Evolutionary conservation across 139 green algal species (phyloP), one percentile per base, ranked within the genome.

Genomic region (Micractinium conductrix): DNA sequence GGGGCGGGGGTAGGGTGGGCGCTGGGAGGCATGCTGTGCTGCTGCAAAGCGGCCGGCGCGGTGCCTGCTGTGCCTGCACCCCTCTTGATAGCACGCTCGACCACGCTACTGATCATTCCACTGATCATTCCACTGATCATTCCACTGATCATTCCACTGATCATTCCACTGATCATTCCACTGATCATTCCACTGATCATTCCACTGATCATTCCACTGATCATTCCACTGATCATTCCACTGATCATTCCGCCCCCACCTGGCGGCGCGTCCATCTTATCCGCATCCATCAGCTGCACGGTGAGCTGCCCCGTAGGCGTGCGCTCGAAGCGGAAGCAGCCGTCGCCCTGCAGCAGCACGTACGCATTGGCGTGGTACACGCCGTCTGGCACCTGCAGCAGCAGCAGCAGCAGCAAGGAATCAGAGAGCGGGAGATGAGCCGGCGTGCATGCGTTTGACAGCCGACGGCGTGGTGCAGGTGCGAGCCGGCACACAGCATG

Each of bases 321-420:
- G 76, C 48, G 44, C 65, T 84, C 91, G 14, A 95, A 89, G 43
- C 93, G 89, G 89, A 93, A 97, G 88, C 84, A 93, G 24, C 80
- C 80, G 78, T 98, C 96, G 62, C 97, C 95, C 40, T 93, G 85
- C 76, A 95, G 81, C 73, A 96, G 74, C 44, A 96, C 90, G 85
- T 93, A 93, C 3, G 92, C 88, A 79, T 98, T 98, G 78, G 93
- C 88, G 73, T 91, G 84, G 88, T 96, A 94, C 12, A 95, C 87
- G n/a, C 88, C 84, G 45, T 95, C 91, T 16, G 24, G 50, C 38
- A 87, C 78, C 68, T 80, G 81, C 30, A 22, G 1, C 21, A 62
- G 30, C 17, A 10, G 30, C 6, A 17, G 30, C 40, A 58, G 53
- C 55, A 2, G 7, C 30, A n/a, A 24, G 63, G 30, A 42, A 4